phyloP scores from a whole-genome alignment of 352 stramenopile genomes.

The Aphanomyces euteiches region DNA sequence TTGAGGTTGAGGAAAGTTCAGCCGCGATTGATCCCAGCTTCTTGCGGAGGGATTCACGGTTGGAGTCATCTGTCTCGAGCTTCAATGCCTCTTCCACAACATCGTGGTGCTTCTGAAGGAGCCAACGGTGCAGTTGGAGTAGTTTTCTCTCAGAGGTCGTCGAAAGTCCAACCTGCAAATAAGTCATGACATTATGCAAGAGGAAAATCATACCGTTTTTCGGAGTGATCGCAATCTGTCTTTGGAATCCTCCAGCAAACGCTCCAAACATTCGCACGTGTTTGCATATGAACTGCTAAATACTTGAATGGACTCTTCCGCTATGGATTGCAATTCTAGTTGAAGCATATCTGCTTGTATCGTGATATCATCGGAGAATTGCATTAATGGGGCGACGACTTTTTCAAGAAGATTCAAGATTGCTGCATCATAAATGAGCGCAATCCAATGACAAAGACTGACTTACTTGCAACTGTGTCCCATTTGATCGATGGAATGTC shows the following conservation, averaged over 20 bases:
- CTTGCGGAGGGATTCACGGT: not conserved
- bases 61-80: not conserved
- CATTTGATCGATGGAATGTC: slow-evolving; percentile 29
- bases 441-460: not conserved
- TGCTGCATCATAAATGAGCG: not conserved
- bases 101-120: slow-evolving; percentile 4
- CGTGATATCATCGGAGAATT: slow-evolving; percentile 19
- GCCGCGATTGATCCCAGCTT: not conserved
- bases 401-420: slow-evolving; percentile 12
- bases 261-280: not conserved
- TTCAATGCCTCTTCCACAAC: slow-evolving; percentile 9
- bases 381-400: slow-evolving; percentile 21
- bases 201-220: not conserved
- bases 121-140: slow-evolving; percentile 17
- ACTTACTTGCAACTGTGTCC: slow-evolving; percentile 25
- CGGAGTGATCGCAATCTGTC: slow-evolving; percentile 12
- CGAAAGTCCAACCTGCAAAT: slow-evolving; percentile 5
- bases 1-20: not conserved
- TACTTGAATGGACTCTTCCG: not conserved
- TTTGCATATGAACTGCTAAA: not conserved
- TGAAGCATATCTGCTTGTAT: slow-evolving; percentile 30
- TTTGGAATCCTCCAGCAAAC: slow-evolving; percentile 16
- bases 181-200: not conserved
- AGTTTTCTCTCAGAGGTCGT: slow-evolving; percentile 14
- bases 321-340: slow-evolving; percentile 7